phyloP scores from a whole-genome alignment of 768 basidiomycete genomes.

The Termitomyces bulborhizus region DNA sequence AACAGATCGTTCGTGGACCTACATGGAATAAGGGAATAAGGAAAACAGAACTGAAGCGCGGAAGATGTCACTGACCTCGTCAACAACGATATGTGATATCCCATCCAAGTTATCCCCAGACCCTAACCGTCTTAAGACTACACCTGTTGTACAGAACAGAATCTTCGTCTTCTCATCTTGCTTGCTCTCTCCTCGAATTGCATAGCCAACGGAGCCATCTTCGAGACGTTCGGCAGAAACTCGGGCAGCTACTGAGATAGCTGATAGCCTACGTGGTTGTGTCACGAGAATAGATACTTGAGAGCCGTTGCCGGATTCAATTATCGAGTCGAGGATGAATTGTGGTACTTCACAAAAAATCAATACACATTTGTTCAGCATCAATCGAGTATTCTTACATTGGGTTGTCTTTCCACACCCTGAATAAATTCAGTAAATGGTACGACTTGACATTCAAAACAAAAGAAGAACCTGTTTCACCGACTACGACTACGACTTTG shows the following conservation, averaged over 20 bases:
- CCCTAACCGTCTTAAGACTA: constrained; percentile 77
- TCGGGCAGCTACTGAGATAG: constrained; percentile 81
- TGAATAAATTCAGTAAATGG: constrained; percentile 13
- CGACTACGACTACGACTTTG: constrained; percentile 78
- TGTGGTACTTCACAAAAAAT: constrained; percentile 53
- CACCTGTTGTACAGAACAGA: constrained; percentile 91
- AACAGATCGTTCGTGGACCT: constrained; percentile 91
- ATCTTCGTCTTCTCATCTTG: constrained; percentile 62
- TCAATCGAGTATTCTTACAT: constrained; percentile 31
- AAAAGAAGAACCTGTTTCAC: constrained; percentile 64
- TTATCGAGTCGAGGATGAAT: constrained; percentile 82
- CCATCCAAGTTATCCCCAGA: constrained; percentile 62
- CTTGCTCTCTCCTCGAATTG: constrained; percentile 82
- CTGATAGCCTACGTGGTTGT: constrained; percentile 85
- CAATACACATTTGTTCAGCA: neutral
- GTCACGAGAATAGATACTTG: constrained; percentile 76
- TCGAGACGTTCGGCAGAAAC: constrained; percentile 77
- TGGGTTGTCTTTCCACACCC: constrained; percentile 94
- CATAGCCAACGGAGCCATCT: constrained; percentile 81
- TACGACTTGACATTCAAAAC: neutral
- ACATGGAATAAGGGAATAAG: neutral
- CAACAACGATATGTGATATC: constrained; percentile 83
- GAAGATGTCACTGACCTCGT: constrained; percentile 54
- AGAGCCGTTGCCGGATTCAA: constrained; percentile 52
- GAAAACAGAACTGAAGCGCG: neutral